A percentile compares a stretch with the other conserved stretches of the same genome.
These are phyloP conservation scores for Serendipita sp. DNA, from an alignment of 768 basidiomycete species.

Conservation along the genomic window DNA sequence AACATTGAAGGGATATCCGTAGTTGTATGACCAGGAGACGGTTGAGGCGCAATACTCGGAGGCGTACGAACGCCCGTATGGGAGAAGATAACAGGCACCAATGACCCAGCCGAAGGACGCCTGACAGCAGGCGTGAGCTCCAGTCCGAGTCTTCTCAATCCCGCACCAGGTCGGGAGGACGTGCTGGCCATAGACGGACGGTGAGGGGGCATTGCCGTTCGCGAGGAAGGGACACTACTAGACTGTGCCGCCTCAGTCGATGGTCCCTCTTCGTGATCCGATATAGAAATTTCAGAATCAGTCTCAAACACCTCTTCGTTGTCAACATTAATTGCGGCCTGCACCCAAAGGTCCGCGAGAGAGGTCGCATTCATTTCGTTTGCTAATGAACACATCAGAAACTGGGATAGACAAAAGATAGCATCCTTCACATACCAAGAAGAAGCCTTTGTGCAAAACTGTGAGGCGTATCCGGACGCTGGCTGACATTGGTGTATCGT, in stretches of 20 bases:
- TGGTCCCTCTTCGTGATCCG: slow-evolving; percentile 21
- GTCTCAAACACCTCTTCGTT: slow-evolving; percentile 67
- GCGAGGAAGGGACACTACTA: slow-evolving; percentile 13
- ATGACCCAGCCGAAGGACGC: slow-evolving; percentile 23
- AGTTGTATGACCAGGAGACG: slow-evolving; percentile 36
- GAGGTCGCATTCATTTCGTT: slow-evolving; percentile 91
- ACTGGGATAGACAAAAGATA: not conserved
- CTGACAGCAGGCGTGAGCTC: not conserved
- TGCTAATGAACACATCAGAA: slow-evolving; percentile 27
- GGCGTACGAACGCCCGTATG: slow-evolving; percentile 73
- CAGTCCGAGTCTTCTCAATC: not conserved
- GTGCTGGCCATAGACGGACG: slow-evolving; percentile 5
- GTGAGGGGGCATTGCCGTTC: not conserved
- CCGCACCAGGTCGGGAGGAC: not conserved
- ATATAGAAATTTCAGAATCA: slow-evolving; percentile 27
- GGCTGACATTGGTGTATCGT: slow-evolving; percentile 25
- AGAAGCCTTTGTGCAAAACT: slow-evolving; percentile 80
- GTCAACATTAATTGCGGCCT: slow-evolving; percentile 89
- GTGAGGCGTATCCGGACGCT: slow-evolving; percentile 25
- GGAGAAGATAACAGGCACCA: slow-evolving; percentile 63
- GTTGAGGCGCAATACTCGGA: slow-evolving; percentile 35
- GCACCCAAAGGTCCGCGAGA: slow-evolving; percentile 95
- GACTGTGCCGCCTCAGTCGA: slow-evolving; percentile 14
- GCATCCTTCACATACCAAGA: slow-evolving; percentile 27
- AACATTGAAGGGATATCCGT: slow-evolving; percentile 26